A percentile compares a stretch with the other conserved stretches of the same genome.
phyloP scores from a whole-genome alignment of 208 protist genomes.

The Paratrypanosoma confusum region DNA sequence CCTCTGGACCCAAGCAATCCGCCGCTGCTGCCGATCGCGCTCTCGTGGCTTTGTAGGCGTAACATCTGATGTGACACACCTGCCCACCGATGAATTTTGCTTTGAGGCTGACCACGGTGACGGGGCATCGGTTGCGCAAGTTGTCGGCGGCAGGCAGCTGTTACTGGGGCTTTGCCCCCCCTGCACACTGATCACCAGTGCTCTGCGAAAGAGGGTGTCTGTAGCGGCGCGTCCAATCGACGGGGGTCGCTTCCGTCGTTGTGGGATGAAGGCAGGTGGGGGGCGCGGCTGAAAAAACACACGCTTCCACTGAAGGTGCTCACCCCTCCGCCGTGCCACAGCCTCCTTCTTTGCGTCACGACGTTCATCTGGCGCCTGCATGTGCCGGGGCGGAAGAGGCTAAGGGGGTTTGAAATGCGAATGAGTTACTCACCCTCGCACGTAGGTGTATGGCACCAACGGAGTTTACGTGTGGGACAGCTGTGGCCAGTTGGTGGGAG shows the following conservation, averaged over 20 bases:
- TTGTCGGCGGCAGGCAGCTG: too few species aligned
- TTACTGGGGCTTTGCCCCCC: background rate
- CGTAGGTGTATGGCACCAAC: too few species aligned
- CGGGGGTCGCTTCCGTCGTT: constrained; percentile 36
- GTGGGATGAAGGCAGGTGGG: constrained; percentile 31
- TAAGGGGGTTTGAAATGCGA: too few species aligned
- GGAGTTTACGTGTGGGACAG: too few species aligned
- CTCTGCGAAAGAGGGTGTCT: constrained; percentile 14
- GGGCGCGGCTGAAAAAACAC: constrained; percentile 64
- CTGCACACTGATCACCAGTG: constrained; percentile 14
- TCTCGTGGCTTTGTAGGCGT: background rate
- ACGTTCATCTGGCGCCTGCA: constrained; percentile 14
- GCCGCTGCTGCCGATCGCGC: background rate
- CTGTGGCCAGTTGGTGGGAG: too few species aligned
- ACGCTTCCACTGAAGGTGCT: constrained; percentile 59
- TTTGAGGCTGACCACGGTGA: too few species aligned
- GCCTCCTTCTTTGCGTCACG: constrained; percentile 19
- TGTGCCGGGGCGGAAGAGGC: too few species aligned
- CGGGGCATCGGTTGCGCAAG: too few species aligned
- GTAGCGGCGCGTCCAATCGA: constrained; percentile 14
- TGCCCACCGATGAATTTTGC: too few species aligned
- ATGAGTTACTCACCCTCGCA: too few species aligned
- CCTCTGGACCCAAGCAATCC: constrained; percentile 6
- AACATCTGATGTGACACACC: too few species aligned
- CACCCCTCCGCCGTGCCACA: constrained; percentile 18